Evolutionary conservation across 1,284 basidiomycete genomes (phyloP), one percentile per base, ranked within the genome.

Genomic region (Cryptococcus sp.): DNA sequence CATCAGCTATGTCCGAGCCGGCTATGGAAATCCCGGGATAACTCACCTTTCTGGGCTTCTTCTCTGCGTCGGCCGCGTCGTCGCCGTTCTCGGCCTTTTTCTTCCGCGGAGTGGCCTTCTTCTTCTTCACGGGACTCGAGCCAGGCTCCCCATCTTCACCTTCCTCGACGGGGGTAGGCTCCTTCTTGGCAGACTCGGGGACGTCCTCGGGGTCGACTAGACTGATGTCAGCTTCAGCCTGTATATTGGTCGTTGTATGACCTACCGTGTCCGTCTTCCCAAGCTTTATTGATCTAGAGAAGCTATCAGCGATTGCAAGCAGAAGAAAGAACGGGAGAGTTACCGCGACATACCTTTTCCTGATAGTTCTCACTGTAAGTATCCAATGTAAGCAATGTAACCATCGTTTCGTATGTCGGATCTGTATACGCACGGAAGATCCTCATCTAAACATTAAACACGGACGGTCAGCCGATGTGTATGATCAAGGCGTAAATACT

Each of bases 191-290:
- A 17, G 80, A 81, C 38, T 85, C 86, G 2, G 90, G 90, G 31
- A 91, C 84, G 68, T 92, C 90, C 65, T 87, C 89, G 17, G 87
- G 85, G 13, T 85, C 89, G 51, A 92, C 88, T 72, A 40, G 31
- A 35, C 31, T 13, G 5, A 35, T 11, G 38, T 46, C 38, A 6
- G 38, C 13, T 55, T 27, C 53, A 40, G n/a, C 8, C 20, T 1
- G n/a, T 7, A 27, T 3, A n/a, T 58, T 35, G 42, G n/a, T 7
- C 5, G n/a, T 22, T n/a, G 42, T 19, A 45, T 11, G 5, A 64
- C 68, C 16, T 31, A 75, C 73, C 72, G 44, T 86, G 83, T 5
- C 87, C 90, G 1, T 82, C 85, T 53, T 87, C 83, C 82, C 84
- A 90, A 3, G 90, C 90, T 69, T 82, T 84, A 54, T 76, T 80